phyloP scores from a whole-genome alignment of 257 asterid species.

The Thymus quinquecostatus region DNA sequence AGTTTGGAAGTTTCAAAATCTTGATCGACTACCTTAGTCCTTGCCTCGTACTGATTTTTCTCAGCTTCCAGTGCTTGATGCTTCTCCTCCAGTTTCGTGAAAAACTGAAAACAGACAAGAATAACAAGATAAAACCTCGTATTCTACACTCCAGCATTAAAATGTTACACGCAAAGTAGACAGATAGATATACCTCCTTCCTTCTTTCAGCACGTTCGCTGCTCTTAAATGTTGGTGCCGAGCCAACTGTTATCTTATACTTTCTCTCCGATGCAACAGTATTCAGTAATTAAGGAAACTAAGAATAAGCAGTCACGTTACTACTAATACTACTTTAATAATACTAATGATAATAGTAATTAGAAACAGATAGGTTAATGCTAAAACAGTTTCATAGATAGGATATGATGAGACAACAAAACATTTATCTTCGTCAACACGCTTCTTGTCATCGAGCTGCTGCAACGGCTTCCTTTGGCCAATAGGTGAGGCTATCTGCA shows the following conservation, averaged over 20 bases:
- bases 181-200: slow-evolving; percentile 60
- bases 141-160: background rate
- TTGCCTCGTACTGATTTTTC: slow-evolving; percentile 64
- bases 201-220: slow-evolving; percentile 82
- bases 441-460: slow-evolving; percentile 75
- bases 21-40: slow-evolving; percentile 62
- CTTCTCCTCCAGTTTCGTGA: slow-evolving; percentile 78
- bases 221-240: slow-evolving; percentile 76
- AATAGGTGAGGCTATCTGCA: slow-evolving; percentile 56
- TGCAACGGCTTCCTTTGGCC: slow-evolving; percentile 66
- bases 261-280: slow-evolving; percentile 49
- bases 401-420: slow-evolving; percentile 73
- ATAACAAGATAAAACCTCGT: slow-evolving; percentile 4
- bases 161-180: slow-evolving; percentile 4
- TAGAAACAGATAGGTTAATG: background rate
- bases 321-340: background rate
- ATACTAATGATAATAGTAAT: background rate
- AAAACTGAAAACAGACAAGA: slow-evolving; percentile 48
- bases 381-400: slow-evolving; percentile 27
- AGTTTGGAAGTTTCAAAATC: background rate
- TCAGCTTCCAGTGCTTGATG: slow-evolving; percentile 83
- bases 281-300: slow-evolving; percentile 45
- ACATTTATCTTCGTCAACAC: slow-evolving; percentile 70
- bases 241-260: slow-evolving; percentile 54
- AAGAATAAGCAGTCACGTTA: slow-evolving; percentile 18